Percentiles rank a stretch among this genome's conserved stretches.
Evolutionary conservation across 2,329 filamentous ascomycete species (phyloP).

Genomic region (Dothideomycetes sp.): DNA sequence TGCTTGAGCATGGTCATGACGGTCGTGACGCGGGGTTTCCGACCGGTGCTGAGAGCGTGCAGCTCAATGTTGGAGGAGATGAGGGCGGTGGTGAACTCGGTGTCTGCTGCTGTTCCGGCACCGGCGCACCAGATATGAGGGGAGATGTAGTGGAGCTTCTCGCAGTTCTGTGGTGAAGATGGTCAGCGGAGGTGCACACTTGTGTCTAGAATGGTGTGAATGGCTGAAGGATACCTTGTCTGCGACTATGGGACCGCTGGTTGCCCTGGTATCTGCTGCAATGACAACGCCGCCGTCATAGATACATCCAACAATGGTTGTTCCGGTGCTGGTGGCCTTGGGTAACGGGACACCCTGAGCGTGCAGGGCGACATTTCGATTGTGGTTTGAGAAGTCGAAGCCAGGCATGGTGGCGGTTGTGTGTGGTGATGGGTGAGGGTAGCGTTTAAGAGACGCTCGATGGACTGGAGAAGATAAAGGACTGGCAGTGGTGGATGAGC

Average conservation of each 20-base stretch:
- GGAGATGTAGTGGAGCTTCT: conserved; percentile 98
- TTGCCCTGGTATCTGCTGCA: conserved; percentile 94
- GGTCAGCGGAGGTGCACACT: background rate
- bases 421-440: background rate
- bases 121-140: conserved; percentile 99
- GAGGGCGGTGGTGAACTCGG: conserved; percentile 96
- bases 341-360: conserved; percentile 87
- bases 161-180: conserved; percentile 59
- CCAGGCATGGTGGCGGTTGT: conserved; percentile 58
- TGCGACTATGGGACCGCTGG: conserved; percentile 93
- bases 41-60: conserved; percentile 89
- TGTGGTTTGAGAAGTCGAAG: conserved; percentile 99
- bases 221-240: conserved; percentile 86
- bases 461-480: background rate
- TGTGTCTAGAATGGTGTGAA: conserved; percentile 3
- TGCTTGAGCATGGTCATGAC: conserved; percentile 99
- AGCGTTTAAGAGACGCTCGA: background rate
- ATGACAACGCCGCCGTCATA: conserved; percentile 97
- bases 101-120: conserved; percentile 94
- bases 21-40: conserved; percentile 92
- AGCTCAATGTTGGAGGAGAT: conserved; percentile 98
- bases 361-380: conserved; percentile 94
- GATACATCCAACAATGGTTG: conserved; percentile 95
- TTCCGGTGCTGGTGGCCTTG: conserved; percentile 97
- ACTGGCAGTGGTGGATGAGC: background rate